phyloP scores from a whole-genome alignment of 352 stramenopile species.

The Vaucheria bursata region DNA sequence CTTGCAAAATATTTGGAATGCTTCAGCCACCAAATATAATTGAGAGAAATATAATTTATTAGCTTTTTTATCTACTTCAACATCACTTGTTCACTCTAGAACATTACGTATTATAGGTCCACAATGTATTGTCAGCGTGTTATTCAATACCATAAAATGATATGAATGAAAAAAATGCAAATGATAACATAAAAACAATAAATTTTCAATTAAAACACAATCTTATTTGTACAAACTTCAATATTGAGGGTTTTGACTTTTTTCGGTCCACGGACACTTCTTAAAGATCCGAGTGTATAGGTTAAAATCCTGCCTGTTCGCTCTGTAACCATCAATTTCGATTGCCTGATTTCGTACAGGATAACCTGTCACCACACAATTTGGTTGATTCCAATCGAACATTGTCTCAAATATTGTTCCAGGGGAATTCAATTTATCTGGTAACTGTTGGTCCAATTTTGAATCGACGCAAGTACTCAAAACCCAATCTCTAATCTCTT shows the following conservation, averaged over 20 bases:
- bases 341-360: conserved; percentile 60
- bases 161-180: too few species aligned
- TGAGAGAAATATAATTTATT: too few species aligned
- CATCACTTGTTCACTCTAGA: too few species aligned
- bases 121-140: too few species aligned
- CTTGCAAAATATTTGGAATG: too few species aligned
- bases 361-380: conserved; percentile 79
- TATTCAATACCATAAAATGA: too few species aligned
- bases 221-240: too few species aligned
- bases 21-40: too few species aligned
- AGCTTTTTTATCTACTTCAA: too few species aligned
- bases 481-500: conserved; percentile 88
- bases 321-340: conserved; percentile 34
- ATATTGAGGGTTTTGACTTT: conserved; percentile 49
- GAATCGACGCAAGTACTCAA: conserved; percentile 87
- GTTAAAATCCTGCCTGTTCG: conserved; percentile 57
- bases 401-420: conserved; percentile 72
- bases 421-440: conserved; percentile 55
- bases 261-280: conserved; percentile 54
- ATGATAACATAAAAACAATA: too few species aligned
- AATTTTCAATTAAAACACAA: too few species aligned
- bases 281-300: conserved; percentile 50
- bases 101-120: too few species aligned
- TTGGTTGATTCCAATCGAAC: conserved; percentile 60
- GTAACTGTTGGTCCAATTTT: conserved; percentile 78